Percentiles rank a stretch among this genome's conserved stretches.
phyloP scores from a whole-genome alignment of 129 eudicot genomes.

The Kitagawia praeruptora region DNA sequence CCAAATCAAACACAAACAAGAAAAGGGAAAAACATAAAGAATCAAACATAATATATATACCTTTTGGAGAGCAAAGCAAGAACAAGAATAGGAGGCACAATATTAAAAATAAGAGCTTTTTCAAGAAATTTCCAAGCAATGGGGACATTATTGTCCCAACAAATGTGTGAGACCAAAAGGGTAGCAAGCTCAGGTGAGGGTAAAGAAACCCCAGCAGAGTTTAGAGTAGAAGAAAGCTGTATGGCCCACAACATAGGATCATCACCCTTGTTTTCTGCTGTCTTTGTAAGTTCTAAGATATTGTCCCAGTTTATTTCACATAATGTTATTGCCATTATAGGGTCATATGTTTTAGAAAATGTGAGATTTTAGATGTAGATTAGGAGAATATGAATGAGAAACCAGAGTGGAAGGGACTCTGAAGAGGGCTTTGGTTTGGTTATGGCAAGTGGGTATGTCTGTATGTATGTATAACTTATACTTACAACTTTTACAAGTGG shows the following conservation, averaged over 20 bases:
- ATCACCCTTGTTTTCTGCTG: slow-evolving; percentile 56
- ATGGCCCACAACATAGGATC: slow-evolving; percentile 82
- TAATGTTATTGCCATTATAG: slow-evolving; percentile 49
- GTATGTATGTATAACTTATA: too few species aligned
- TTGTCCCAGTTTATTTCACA: slow-evolving; percentile 51
- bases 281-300: slow-evolving; percentile 54
- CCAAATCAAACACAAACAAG: background rate
- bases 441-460: background rate
- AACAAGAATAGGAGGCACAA: slow-evolving; percentile 74
- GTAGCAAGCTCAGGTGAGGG: slow-evolving; percentile 73
- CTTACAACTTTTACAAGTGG: background rate
- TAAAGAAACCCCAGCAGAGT: slow-evolving; percentile 47
- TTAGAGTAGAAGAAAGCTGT: slow-evolving; percentile 63
- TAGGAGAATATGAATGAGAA: background rate
- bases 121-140: slow-evolving; percentile 93
- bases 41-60: slow-evolving; percentile 28
- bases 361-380: background rate
- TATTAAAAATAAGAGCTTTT: slow-evolving; percentile 56
- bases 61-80: slow-evolving; percentile 81
- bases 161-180: slow-evolving; percentile 69
- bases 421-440: background rate
- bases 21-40: background rate
- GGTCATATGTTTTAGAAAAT: background rate
- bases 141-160: slow-evolving; percentile 91
- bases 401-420: background rate